Evolutionary conservation across 192 early-diverging fungal species (phyloP).

Genomic region (Coemansia sp.): DNA sequence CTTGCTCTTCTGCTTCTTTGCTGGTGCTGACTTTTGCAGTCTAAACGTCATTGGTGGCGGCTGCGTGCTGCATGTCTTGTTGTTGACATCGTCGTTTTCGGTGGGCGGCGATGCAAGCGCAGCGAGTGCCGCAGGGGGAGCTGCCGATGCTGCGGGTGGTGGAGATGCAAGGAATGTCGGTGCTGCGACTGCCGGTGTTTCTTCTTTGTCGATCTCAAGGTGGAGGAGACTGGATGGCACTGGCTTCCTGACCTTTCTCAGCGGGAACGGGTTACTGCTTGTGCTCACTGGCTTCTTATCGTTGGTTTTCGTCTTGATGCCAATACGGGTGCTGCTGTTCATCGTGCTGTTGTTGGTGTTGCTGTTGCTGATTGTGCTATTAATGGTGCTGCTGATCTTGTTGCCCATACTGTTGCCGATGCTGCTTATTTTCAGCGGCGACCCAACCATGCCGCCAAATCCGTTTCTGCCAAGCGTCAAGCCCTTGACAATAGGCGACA

Average conservation of each 20-base stretch:
- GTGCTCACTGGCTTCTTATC: neutral
- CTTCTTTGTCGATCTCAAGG: neutral
- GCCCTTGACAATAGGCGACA: conserved; percentile 46
- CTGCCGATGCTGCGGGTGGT: neutral
- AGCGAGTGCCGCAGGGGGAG: neutral
- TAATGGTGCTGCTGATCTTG: too few species aligned
- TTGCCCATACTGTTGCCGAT: neutral
- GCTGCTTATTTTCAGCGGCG: conserved; percentile 1
- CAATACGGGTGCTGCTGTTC: neutral
- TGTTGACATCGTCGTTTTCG: neutral
- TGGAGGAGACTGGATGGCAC: neutral
- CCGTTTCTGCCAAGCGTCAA: conserved; percentile 23
- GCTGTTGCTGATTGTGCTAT: neutral
- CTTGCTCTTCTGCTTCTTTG: conserved; percentile 7
- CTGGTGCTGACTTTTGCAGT: conserved; percentile 36
- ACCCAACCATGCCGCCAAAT: neutral
- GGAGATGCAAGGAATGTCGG: neutral
- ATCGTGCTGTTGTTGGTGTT: neutral
- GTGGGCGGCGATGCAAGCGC: neutral
- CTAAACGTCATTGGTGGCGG: conserved; percentile 30
- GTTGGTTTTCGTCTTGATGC: neutral
- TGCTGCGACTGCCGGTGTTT: neutral
- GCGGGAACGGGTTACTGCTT: conserved; percentile 6
- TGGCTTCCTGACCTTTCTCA: conserved; percentile 1
- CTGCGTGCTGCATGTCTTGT: neutral